Conservation (phyloP, 441 rosid species). For the Omphalea diandra region DNA sequence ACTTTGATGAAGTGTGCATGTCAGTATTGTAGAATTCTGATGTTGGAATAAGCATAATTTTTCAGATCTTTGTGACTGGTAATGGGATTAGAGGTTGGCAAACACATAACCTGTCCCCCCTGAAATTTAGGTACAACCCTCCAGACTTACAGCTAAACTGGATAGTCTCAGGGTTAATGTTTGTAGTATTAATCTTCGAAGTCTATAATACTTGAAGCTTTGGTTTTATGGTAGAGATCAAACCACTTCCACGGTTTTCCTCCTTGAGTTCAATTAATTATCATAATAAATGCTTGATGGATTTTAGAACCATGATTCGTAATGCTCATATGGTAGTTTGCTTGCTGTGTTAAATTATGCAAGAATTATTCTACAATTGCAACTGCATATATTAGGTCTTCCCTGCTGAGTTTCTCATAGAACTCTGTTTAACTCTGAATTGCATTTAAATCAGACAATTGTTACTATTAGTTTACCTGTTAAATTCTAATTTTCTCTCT, state of each 20-base stretch:
- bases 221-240: not conserved
- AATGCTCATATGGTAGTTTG: not conserved
- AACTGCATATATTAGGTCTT: not conserved
- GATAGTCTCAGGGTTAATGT: not conserved
- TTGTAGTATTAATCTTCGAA: not conserved
- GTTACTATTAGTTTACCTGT: not conserved
- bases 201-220: not conserved
- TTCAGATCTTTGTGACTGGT: not conserved
- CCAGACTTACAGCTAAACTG: not conserved
- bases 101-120: not conserved
- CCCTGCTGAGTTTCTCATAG: not conserved
- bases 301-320: not conserved
- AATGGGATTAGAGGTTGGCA: not conserved
- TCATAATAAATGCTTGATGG: not conserved
- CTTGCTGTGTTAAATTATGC: not conserved
- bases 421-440: not conserved
- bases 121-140: not conserved
- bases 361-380: not conserved
- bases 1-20: not conserved
- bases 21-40: not conserved
- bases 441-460: not conserved
- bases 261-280: not conserved
- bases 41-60: not conserved
- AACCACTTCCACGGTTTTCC: not conserved
- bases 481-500: not conserved